Evolutionary conservation across 345 rosid genomes (phyloP), one percentile per base, ranked within the genome.

Genomic region (Limnanthes douglasii): DNA sequence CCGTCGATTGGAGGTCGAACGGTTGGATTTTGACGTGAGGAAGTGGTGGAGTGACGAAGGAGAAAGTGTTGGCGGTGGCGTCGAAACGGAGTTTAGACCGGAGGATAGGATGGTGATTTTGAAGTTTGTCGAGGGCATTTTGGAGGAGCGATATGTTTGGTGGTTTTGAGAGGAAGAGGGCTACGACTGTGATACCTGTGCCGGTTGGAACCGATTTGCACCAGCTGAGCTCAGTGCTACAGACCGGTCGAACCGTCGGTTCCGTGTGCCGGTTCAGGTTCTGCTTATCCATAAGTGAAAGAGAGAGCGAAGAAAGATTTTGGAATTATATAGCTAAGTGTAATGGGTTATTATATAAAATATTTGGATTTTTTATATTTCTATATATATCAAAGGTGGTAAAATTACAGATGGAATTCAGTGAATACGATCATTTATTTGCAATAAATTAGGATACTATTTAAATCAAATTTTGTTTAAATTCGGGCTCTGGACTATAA

Each of bases 161-260:
- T 0, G 45, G 55, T 34, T 59, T 59, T 7, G 72, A 45, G 4
- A 76, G 55, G 36, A 62, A 66, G 45, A 88, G 81, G 31, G 72
- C 66, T 8, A 88, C 51, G 48, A 79, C 95, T 11, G 93, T 70
- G 58, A 66, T 66, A 37, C 95, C 95, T 9, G 93, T 88, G 31
- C 97, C 97, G n/a, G 41, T 46, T 2, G 74, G 66, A 6, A 83
- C 76, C 3, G 93, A 90, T 56, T 54, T 70, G 73, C 95, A 88
- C 97, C 95, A 88, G 41, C 93, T 74, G 48, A 60, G 59, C 59
- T 88, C 93, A 21, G 84, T 74, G 23, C 78, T 73, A 15, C 93
- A 80, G 7, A 60, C 73, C 14, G 60, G 62, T 28, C 95, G 68
- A 32, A 53, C 21, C 13, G 8, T 43, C 18, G 64, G 46, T 32